phyloP scores from a whole-genome alignment of 768 basidiomycete species.

The Neoboletus magnificus region DNA sequence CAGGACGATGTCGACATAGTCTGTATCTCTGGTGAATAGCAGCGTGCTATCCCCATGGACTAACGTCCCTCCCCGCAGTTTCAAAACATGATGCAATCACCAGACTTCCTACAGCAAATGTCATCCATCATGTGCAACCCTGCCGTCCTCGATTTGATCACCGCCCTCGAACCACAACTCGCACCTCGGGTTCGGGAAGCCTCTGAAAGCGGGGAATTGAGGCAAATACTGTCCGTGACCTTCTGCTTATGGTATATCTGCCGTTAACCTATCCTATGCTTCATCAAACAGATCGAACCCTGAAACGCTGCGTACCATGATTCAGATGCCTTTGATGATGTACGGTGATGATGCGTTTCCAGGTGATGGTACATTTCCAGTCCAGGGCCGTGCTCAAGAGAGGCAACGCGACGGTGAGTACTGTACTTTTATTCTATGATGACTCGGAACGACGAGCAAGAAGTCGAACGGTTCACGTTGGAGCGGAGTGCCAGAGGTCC shows the following conservation, averaged over 20 bases:
- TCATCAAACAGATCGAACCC: conserved; percentile 62
- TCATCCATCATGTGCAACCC: conserved; percentile 83
- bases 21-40: conserved; percentile 20
- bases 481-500: too few species aligned
- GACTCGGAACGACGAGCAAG: too few species aligned
- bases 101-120: conserved; percentile 87
- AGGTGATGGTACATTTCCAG: too few species aligned
- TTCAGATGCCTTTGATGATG: conserved; percentile 59
- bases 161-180: conserved; percentile 77
- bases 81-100: conserved; percentile 81
- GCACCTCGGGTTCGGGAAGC: conserved; percentile 74
- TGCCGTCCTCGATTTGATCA: conserved; percentile 82
- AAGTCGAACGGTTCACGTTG: too few species aligned
- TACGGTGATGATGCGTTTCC: too few species aligned
- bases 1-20: conserved; percentile 94
- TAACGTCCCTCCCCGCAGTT: conserved; percentile 44
- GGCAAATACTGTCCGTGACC: conserved; percentile 63
- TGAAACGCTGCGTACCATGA: conserved; percentile 66
- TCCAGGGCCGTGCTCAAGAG: too few species aligned
- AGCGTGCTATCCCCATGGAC: too few species aligned
- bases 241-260: background rate
- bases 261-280: background rate
- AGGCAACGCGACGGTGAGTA: too few species aligned
- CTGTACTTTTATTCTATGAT: too few species aligned
- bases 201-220: conserved; percentile 72